A percentile compares a stretch with the other conserved stretches of the same genome.
Conservation (phyloP, 2,329 filamentous ascomycete species). For the Alternaria sp. region DNA sequence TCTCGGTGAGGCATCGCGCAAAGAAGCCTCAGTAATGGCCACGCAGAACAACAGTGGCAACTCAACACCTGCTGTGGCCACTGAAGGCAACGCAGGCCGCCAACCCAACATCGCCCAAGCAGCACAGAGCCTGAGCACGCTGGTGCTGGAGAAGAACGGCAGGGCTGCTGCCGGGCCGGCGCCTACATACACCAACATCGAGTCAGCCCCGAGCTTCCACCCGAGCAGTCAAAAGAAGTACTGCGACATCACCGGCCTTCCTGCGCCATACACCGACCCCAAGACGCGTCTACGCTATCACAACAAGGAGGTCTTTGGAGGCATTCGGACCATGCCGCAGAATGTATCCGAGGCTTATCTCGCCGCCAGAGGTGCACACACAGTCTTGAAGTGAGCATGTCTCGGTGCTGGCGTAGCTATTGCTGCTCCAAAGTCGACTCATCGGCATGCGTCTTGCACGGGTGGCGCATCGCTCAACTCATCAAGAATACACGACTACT, state of each 20-base stretch:
- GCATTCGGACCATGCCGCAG: slow-evolving; percentile 81
- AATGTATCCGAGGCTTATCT: slow-evolving; percentile 86
- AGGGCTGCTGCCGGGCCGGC: slow-evolving; percentile 59
- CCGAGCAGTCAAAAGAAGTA: slow-evolving; percentile 83
- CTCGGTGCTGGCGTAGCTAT: neutral
- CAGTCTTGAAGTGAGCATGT: slow-evolving; percentile 77
- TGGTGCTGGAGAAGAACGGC: slow-evolving; percentile 83
- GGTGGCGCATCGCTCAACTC: neutral
- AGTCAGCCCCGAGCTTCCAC: slow-evolving; percentile 85
- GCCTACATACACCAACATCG: slow-evolving; percentile 95
- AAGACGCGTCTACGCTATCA: slow-evolving; percentile 94
- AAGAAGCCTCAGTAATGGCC: slow-evolving; percentile 85
- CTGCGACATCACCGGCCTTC: slow-evolving; percentile 92
- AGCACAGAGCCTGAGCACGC: slow-evolving; percentile 81
- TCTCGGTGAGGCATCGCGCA: slow-evolving; percentile 83
- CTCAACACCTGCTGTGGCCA: slow-evolving; percentile 64
- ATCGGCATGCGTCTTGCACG: neutral
- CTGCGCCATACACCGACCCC: slow-evolving; percentile 91
- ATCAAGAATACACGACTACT: neutral
- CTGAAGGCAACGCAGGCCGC: slow-evolving; percentile 63
- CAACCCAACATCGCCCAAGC: slow-evolving; percentile 82
- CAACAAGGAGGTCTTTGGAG: slow-evolving; percentile 87
- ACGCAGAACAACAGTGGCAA: slow-evolving; percentile 83
- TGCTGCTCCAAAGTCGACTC: neutral
- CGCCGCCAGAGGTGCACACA: slow-evolving; percentile 89